These are phyloP conservation scores for Gorgonomyces haynaldii DNA, from an alignment of 192 early-diverging fungal species.

Conservation along the genomic window DNA sequence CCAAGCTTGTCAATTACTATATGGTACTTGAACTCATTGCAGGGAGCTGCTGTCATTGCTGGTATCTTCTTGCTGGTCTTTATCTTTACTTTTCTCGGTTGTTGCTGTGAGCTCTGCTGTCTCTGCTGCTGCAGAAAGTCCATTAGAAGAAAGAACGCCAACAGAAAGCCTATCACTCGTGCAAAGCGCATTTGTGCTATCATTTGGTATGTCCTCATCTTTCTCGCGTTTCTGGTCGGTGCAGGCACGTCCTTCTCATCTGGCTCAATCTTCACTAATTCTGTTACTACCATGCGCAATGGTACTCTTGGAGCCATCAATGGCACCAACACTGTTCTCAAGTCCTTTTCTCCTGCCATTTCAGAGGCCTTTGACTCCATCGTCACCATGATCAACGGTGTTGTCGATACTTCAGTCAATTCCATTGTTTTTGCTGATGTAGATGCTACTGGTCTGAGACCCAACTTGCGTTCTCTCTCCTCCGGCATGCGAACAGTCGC, in stretches of 20 bases:
- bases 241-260: neutral
- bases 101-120: neutral
- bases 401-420: neutral
- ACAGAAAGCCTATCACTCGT: no score
- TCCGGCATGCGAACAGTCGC: neutral
- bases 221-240: neutral
- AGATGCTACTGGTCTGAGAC: neutral
- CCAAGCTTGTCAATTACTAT: neutral
- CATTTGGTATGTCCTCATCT: no score
- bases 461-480: neutral
- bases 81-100: neutral
- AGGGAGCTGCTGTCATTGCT: neutral
- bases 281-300: neutral
- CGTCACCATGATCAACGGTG: neutral
- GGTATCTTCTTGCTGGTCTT: neutral
- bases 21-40: neutral
- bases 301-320: neutral
- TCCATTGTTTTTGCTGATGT: neutral
- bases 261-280: neutral
- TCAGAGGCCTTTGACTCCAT: neutral
- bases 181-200: no score
- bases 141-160: neutral
- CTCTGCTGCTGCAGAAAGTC: constrained; percentile 2
- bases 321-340: neutral
- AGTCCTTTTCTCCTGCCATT: neutral